Conservation (phyloP, 805 yeast species). For the Nakazawaea siamensis region DNA sequence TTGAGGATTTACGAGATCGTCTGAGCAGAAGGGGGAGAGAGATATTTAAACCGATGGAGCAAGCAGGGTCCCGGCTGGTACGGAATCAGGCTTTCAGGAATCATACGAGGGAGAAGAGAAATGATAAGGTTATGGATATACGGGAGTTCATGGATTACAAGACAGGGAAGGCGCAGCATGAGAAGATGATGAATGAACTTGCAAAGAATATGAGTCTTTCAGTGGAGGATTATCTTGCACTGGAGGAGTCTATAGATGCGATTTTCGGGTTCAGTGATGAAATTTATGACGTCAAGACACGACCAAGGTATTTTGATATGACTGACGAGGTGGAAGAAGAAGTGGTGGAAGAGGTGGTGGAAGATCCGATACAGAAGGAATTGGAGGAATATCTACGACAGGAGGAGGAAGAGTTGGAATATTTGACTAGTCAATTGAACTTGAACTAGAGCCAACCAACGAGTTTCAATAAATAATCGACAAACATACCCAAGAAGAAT, state of each 20-base stretch:
- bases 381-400: slow-evolving; percentile 12
- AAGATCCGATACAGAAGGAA: slow-evolving; percentile 9
- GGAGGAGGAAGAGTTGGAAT: slow-evolving; percentile 13
- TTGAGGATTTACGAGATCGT: not conserved
- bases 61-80: not conserved
- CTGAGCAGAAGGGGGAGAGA: too few relatives aligned
- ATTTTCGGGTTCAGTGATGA: slow-evolving; percentile 9
- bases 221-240: slow-evolving; percentile 2
- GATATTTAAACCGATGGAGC: slow-evolving; percentile 2
- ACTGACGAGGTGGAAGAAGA: slow-evolving; percentile 4
- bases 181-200: slow-evolving; percentile 7
- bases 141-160: slow-evolving; percentile 8
- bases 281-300: slow-evolving; percentile 4
- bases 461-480: slow-evolving; percentile 52
- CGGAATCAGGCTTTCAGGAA: slow-evolving; percentile 1
- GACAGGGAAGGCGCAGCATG: slow-evolving; percentile 3
- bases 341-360: not conserved
- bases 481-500: slow-evolving; percentile 54
- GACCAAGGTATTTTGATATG: slow-evolving; percentile 8
- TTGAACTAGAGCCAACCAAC: slow-evolving; percentile 31
- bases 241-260: slow-evolving; percentile 9
- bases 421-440: slow-evolving; percentile 4
- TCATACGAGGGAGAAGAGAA: not conserved
- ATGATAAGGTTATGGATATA: slow-evolving; percentile 4
- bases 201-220: slow-evolving; percentile 9